Evolutionary conservation across 805 yeast species (phyloP).

Genomic region (Metschnikowia reukaufii): DNA sequence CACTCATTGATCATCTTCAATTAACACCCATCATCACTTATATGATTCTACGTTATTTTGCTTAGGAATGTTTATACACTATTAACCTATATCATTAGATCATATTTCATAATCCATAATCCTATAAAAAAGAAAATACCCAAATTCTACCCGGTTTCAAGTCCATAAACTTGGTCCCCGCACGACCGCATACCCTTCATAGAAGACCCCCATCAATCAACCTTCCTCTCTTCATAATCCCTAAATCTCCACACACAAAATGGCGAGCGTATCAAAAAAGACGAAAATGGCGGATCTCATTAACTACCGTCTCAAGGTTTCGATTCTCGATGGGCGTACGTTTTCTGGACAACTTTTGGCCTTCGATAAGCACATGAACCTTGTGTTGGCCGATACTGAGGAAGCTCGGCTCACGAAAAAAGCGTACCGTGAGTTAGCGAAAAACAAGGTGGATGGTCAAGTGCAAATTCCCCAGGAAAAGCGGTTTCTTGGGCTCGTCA

Average conservation of each 20-base stretch:
- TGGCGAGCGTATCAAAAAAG: constrained; percentile 31
- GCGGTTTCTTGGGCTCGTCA: constrained; percentile 75
- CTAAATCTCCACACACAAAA: not conserved
- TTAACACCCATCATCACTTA: too few relatives aligned
- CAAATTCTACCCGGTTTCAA: too few relatives aligned
- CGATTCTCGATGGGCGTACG: constrained; percentile 74
- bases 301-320: constrained; percentile 69
- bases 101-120: too few relatives aligned
- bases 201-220: too few relatives aligned
- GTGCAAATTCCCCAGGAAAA: constrained; percentile 58
- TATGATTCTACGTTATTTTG: too few relatives aligned
- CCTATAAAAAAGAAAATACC: too few relatives aligned
- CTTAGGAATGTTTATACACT: too few relatives aligned
- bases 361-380: constrained; percentile 85
- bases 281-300: constrained; percentile 63
- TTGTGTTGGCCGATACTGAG: constrained; percentile 80
- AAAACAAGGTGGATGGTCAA: constrained; percentile 23
- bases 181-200: too few relatives aligned
- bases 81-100: too few relatives aligned
- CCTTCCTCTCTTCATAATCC: too few relatives aligned
- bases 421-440: constrained; percentile 41
- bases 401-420: constrained; percentile 77
- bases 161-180: too few relatives aligned
- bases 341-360: constrained; percentile 81
- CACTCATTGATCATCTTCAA: too few relatives aligned